Conservation (phyloP, 331 rosid genomes). For the Stylosanthes scabra region DNA sequence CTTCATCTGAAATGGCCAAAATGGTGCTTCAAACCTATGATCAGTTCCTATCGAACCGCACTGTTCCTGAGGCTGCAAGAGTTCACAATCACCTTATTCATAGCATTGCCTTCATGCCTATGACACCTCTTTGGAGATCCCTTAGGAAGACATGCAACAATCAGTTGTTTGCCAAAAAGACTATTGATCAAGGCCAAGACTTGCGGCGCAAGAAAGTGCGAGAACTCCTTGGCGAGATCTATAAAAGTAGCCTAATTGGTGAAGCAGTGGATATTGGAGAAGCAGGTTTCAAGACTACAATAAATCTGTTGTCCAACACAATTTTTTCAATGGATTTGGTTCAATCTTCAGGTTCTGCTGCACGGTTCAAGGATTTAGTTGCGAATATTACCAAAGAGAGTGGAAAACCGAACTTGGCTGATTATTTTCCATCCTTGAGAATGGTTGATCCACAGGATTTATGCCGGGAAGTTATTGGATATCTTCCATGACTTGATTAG, state of each 20-base stretch:
- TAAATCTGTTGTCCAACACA: constrained; percentile 35
- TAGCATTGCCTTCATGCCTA: constrained; percentile 33
- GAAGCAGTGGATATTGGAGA: constrained; percentile 27
- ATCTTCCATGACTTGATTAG: constrained; percentile 14
- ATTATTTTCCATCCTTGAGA: constrained; percentile 24
- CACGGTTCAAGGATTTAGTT: constrained; percentile 49
- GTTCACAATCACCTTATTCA: constrained; percentile 30
- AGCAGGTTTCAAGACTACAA: constrained; percentile 35
- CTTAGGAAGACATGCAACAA: constrained; percentile 30
- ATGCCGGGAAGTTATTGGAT: constrained; percentile 11
- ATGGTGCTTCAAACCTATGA: constrained; percentile 32
- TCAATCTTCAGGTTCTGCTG: constrained; percentile 44
- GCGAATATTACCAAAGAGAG: constrained; percentile 43
- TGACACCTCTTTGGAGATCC: constrained; percentile 33
- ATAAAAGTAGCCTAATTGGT: background rate
- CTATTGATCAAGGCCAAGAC: constrained; percentile 1
- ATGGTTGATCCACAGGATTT: constrained; percentile 39
- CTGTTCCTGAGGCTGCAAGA: constrained; percentile 23
- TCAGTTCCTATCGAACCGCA: constrained; percentile 13
- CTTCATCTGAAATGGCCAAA: constrained; percentile 30
- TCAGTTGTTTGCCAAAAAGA: constrained; percentile 24
- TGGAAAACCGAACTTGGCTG: constrained; percentile 58
- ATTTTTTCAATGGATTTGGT: constrained; percentile 40
- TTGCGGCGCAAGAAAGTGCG: constrained; percentile 30
- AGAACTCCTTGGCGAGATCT: background rate